A percentile compares a stretch with the other conserved stretches of the same genome.
These are phyloP conservation scores for Phytopythium ostracodes DNA, from an alignment of 352 stramenopile genomes.

Conservation along the genomic window DNA sequence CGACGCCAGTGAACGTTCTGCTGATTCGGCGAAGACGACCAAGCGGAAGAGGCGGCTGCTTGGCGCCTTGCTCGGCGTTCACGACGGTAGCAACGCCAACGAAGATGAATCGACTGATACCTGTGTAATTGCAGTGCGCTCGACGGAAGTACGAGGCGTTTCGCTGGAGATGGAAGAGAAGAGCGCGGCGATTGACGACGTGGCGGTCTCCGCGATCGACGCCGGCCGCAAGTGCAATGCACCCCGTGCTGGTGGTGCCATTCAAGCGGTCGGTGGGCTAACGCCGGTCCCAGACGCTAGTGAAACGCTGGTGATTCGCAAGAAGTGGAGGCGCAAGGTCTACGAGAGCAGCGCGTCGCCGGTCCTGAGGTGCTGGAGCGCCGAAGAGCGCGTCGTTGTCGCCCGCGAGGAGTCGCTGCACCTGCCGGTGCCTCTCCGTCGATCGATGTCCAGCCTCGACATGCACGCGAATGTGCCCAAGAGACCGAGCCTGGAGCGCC, in stretches of 20 bases:
- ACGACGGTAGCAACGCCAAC: neutral
- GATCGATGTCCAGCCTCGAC: neutral
- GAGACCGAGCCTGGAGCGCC: neutral
- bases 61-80: neutral
- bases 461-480: neutral
- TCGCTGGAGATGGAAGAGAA: neutral
- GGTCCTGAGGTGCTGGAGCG: neutral
- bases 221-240: neutral
- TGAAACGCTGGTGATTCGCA: constrained; percentile 12
- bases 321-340: constrained; percentile 26
- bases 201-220: neutral
- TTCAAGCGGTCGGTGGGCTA: neutral
- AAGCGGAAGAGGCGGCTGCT: constrained; percentile 4
- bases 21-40: neutral
- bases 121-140: neutral
- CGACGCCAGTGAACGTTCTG: neutral
- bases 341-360: neutral
- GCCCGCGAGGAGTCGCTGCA: neutral
- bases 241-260: too few relatives aligned
- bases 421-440: neutral
- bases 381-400: neutral
- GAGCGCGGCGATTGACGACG: neutral
- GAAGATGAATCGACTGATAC: neutral
- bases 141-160: neutral
- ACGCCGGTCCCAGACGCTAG: neutral